phyloP scores from a whole-genome alignment of 306 rosid genomes.

The Lathyrus sativus region DNA sequence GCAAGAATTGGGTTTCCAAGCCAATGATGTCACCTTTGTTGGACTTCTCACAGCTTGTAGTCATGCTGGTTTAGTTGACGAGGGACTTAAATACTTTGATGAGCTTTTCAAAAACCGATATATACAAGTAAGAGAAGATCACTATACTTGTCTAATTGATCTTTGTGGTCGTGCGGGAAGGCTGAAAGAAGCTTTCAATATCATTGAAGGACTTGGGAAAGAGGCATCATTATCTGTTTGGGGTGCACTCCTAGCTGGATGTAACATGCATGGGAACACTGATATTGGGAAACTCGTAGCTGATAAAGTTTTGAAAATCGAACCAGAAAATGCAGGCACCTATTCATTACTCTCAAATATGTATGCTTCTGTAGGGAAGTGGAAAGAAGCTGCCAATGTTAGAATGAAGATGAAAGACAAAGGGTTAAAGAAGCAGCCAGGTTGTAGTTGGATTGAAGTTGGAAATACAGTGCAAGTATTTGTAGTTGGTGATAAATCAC shows the following conservation, averaged over 20 bases:
- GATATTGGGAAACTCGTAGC: constrained; percentile 48
- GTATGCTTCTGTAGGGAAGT: constrained; percentile 50
- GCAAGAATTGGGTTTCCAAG: constrained; percentile 44
- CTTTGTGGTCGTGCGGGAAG: constrained; percentile 55
- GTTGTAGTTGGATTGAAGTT: constrained; percentile 62
- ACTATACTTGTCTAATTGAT: constrained; percentile 53
- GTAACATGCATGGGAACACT: constrained; percentile 47
- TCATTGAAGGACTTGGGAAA: constrained; percentile 43
- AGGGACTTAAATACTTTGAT: constrained; percentile 49
- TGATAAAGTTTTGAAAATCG: constrained; percentile 38
- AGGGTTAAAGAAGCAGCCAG: constrained; percentile 55
- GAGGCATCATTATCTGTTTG: constrained; percentile 44
- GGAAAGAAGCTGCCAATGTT: constrained; percentile 52
- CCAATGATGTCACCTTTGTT: constrained; percentile 54
- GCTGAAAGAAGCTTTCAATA: constrained; percentile 47
- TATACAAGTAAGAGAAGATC: constrained; percentile 48
- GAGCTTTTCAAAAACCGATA: constrained; percentile 40
- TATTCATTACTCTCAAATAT: constrained; percentile 46
- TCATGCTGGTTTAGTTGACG: constrained; percentile 53
- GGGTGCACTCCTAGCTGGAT: constrained; percentile 53
- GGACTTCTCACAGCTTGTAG: constrained; percentile 57
- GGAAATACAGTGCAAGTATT: constrained; percentile 49
- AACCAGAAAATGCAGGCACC: constrained; percentile 47
- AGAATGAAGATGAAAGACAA: constrained; percentile 51
- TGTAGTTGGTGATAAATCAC: constrained; percentile 48